phyloP scores from a whole-genome alignment of 371 early-diverging fungal species.

The Mortierella sp. region DNA sequence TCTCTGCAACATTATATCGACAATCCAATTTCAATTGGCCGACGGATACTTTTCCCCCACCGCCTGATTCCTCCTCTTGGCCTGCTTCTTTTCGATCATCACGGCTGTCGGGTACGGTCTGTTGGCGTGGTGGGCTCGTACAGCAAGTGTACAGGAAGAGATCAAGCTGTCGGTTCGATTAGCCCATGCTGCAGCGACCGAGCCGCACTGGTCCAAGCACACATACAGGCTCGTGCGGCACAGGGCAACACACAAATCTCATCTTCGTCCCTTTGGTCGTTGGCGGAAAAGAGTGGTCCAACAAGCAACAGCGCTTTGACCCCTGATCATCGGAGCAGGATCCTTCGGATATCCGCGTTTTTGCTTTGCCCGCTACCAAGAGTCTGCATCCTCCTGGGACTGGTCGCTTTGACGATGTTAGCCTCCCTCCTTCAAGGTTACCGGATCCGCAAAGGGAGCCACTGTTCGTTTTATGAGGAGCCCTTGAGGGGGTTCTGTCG shows the following conservation, averaged over 20 bases:
- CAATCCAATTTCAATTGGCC: conserved; percentile 20
- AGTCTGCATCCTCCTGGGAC: conserved; percentile 17
- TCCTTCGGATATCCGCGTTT: conserved; percentile 12
- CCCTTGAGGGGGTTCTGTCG: conserved; percentile 8
- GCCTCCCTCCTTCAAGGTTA: conserved; percentile 22
- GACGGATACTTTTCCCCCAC: conserved; percentile 21
- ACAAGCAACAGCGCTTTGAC: conserved; percentile 1
- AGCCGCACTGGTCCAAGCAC: not conserved
- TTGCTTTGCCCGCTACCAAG: conserved; percentile 19
- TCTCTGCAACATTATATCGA: conserved; percentile 12
- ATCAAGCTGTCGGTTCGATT: not conserved
- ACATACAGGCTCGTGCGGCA: not conserved
- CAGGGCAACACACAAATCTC: not conserved
- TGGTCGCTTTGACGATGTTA: conserved; percentile 18
- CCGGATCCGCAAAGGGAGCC: conserved; percentile 20
- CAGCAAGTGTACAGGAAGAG: not conserved
- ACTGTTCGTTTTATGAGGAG: conserved; percentile 11
- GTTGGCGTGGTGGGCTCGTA: conserved; percentile 23
- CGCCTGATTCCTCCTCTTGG: conserved; percentile 24
- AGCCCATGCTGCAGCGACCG: not conserved
- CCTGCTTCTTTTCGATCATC: conserved; percentile 2
- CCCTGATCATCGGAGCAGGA: not conserved
- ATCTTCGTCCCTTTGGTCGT: conserved; percentile 4
- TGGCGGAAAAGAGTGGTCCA: conserved; percentile 7
- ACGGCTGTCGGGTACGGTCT: conserved; percentile 20